phyloP scores from a whole-genome alignment of 352 stramenopile genomes.

The Globisporangium paroecandrum region DNA sequence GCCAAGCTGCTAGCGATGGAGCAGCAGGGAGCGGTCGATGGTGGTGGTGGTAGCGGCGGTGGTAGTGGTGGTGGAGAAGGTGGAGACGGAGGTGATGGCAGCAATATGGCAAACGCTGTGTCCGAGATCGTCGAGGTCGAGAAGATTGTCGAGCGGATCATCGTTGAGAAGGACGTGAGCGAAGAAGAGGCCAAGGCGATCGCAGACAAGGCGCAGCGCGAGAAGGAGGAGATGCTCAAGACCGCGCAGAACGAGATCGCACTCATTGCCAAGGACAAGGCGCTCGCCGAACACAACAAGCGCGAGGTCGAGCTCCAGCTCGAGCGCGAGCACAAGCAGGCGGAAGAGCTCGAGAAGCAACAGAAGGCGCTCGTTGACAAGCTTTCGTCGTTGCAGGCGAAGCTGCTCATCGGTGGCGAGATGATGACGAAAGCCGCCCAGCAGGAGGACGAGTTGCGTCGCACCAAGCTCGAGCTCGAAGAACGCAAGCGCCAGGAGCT shows the following conservation, averaged over 20 bases:
- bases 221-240: constrained; percentile 75
- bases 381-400: constrained; percentile 89
- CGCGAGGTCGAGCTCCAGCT: constrained; percentile 85
- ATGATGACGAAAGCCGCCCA: constrained; percentile 94
- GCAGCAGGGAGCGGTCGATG: constrained; percentile 26
- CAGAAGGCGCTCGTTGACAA: constrained; percentile 83
- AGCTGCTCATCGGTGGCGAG: constrained; percentile 89
- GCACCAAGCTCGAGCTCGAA: constrained; percentile 91
- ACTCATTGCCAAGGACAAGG: constrained; percentile 74
- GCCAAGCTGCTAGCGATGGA: constrained; percentile 66
- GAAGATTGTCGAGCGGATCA: constrained; percentile 81
- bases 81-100: neutral
- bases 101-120: constrained; percentile 4
- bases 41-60: constrained; percentile 8
- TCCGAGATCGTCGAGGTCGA: constrained; percentile 69
- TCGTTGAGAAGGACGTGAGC: constrained; percentile 82
- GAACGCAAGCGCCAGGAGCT: constrained; percentile 87
- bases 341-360: constrained; percentile 60
- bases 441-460: constrained; percentile 92
- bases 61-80: neutral
- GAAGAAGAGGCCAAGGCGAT: constrained; percentile 75
- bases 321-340: constrained; percentile 81
- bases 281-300: constrained; percentile 81
- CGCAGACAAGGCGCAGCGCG: constrained; percentile 61
- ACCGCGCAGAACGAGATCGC: constrained; percentile 68